Percentiles rank a stretch among this genome's conserved stretches.
Evolutionary conservation across 148 eudicot species (phyloP).

Genomic region (Persicaria tinctoria): DNA sequence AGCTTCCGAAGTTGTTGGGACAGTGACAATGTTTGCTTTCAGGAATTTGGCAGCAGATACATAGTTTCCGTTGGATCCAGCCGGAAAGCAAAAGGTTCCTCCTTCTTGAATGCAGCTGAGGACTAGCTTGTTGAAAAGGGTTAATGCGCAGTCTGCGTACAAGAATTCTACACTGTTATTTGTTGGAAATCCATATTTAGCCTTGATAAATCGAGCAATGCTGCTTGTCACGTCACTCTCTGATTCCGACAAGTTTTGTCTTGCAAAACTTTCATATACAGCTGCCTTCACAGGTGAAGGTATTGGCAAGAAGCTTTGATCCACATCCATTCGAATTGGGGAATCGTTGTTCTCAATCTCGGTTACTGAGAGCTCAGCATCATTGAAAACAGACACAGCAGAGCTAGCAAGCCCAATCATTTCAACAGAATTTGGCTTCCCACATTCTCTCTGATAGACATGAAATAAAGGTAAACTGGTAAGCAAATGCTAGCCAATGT

Average conservation of each 20-base stretch:
- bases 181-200: slow-evolving; percentile 61
- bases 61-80: slow-evolving; percentile 82
- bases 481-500: neutral
- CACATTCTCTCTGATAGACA: slow-evolving; percentile 48
- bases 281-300: slow-evolving; percentile 81
- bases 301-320: slow-evolving; percentile 74
- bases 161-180: slow-evolving; percentile 44
- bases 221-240: slow-evolving; percentile 70
- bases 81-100: slow-evolving; percentile 87
- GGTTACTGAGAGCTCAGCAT: slow-evolving; percentile 65
- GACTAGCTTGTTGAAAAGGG: slow-evolving; percentile 82
- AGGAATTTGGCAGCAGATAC: slow-evolving; percentile 79
- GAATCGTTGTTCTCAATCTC: slow-evolving; percentile 39
- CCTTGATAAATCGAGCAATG: slow-evolving; percentile 49
- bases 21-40: slow-evolving; percentile 48
- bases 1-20: slow-evolving; percentile 50
- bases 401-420: slow-evolving; percentile 79
- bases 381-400: slow-evolving; percentile 57
- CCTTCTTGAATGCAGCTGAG: slow-evolving; percentile 87
- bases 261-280: slow-evolving; percentile 87
- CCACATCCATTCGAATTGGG: slow-evolving; percentile 86
- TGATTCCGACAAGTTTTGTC: slow-evolving; percentile 73
- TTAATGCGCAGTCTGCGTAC: slow-evolving; percentile 64
- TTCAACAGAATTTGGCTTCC: slow-evolving; percentile 41
- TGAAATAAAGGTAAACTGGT: neutral